Percentiles rank a stretch among this genome's conserved stretches.
phyloP scores from a whole-genome alignment of 2,329 filamentous ascomycete species.

The Colletotrichum cuscutae region DNA sequence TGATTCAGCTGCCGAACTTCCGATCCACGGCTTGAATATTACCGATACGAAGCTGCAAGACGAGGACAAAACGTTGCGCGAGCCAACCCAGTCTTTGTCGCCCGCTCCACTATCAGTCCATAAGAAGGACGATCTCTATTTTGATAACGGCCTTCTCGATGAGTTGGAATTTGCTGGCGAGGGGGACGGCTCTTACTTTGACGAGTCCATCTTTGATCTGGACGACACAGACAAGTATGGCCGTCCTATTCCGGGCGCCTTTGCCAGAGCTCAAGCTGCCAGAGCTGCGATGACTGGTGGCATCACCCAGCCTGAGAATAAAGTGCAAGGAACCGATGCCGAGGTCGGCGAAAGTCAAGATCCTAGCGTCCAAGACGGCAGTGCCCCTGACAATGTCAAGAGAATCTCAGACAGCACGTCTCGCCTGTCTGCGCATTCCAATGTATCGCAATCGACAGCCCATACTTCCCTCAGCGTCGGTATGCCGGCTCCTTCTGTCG shows the following conservation, averaged over 20 bases:
- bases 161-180: constrained; percentile 59
- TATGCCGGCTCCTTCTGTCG: constrained; percentile 12
- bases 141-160: constrained; percentile 68
- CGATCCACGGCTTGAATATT: constrained; percentile 51
- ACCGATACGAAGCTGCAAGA: constrained; percentile 28
- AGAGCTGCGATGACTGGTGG: constrained; percentile 42
- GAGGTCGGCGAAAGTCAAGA: constrained; percentile 37
- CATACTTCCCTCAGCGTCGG: constrained; percentile 60
- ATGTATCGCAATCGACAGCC: constrained; percentile 58
- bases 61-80: constrained; percentile 30
- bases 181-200: constrained; percentile 68
- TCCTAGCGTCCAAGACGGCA: constrained; percentile 39
- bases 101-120: neutral
- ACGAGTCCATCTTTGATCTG: constrained; percentile 79
- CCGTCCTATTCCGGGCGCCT: constrained; percentile 67
- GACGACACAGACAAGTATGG: constrained; percentile 73
- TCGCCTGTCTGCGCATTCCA: constrained; percentile 56
- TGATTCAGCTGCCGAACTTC: constrained; percentile 49
- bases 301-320: constrained; percentile 37
- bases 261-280: constrained; percentile 62
- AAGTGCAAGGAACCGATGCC: constrained; percentile 57
- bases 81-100: constrained; percentile 37
- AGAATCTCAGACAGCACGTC: constrained; percentile 60
- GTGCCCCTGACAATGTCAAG: constrained; percentile 45
- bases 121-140: constrained; percentile 71